Evolutionary conservation across 2,329 filamentous ascomycete genomes (phyloP), one percentile per base, ranked within the genome.

Genomic region (Tolypocladium amazonense): DNA sequence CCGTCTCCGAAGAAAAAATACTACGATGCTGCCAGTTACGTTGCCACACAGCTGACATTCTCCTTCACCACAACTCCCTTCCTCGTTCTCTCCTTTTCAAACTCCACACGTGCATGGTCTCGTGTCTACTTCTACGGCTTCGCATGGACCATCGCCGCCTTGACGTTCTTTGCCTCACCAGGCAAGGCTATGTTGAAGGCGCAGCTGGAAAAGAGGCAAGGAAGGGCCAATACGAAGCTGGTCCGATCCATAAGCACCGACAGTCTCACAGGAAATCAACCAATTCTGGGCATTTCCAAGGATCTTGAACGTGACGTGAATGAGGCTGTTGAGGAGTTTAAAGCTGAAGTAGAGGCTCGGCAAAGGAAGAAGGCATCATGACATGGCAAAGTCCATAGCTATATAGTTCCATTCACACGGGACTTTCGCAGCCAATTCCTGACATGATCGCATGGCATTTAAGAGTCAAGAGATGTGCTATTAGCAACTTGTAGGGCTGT

Each of bases 81-180:
- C 74, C 82, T 97, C 53, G 78, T 97, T 45, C 87, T 99, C 30
- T 80, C 80, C 27, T 85, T 97, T 64, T 75, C 79, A 23, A 82
- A 85, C 62, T 92, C 88, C 12, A 73, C 95, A 50, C 76, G 80
- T 2, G 87, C 90, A 60, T 99, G 94, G 94, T 76, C 84, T 0
- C 85, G 89, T 50, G 89, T 97, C 41, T 94, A 96, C 76, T 97
- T 92, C 76, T 99, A 95, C 74, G 86, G 84, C 38, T 78, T 94
- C 59, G 70, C 92, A 62, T 87, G 86, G 65, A 88, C 88, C 1
- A 74, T 78, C 12, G 71, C 76, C 0, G 84, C 86, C 23, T 83
- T 92, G 60, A 83, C 78, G 9, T 88, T 96, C 76, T 96, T 97
- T 69, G 82, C 86, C 47, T 90, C 89, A 1, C 90, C 91, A 0